phyloP scores from a whole-genome alignment of 1,284 basidiomycete genomes.

The Naganishia sp. region DNA sequence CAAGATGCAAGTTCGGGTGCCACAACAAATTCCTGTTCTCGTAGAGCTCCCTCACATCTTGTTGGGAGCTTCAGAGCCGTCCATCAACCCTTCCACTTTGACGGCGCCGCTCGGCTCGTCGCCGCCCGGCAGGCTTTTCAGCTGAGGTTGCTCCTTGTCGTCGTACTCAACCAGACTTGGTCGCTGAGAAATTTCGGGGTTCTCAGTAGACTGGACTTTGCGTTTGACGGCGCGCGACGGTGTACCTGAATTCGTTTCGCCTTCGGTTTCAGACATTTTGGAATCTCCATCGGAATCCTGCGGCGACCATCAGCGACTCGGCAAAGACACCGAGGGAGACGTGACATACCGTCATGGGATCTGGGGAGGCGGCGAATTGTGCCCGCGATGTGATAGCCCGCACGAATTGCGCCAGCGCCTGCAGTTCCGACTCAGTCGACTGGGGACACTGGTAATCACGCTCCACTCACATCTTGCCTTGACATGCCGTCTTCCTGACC shows the following conservation, averaged over 20 bases:
- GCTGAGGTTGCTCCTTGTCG: constrained; percentile 52
- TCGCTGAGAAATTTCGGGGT: constrained; percentile 30
- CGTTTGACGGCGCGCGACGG: constrained; percentile 17
- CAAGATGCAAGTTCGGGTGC: constrained; percentile 9
- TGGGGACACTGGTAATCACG: neutral
- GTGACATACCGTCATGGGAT: constrained; percentile 14
- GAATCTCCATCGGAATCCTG: constrained; percentile 33
- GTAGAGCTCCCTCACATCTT: constrained; percentile 47
- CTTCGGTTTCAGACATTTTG: constrained; percentile 28
- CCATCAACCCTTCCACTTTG: constrained; percentile 70
- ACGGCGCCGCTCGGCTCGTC: constrained; percentile 63
- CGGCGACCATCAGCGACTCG: neutral
- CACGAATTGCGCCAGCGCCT: constrained; percentile 30
- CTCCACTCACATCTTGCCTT: constrained; percentile 27
- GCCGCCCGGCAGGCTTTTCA: constrained; percentile 61
- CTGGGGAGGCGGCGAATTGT: constrained; percentile 24
- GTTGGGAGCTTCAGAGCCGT: constrained; percentile 68
- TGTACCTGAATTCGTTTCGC: constrained; percentile 27
- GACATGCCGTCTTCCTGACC: constrained; percentile 13
- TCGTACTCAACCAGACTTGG: constrained; percentile 17
- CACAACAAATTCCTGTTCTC: neutral
- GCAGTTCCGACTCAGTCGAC: neutral
- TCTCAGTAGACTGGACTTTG: constrained; percentile 20
- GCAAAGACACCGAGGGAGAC: neutral
- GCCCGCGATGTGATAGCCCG: constrained; percentile 24